phyloP scores from a whole-genome alignment of 1,284 basidiomycete genomes.

The Leucoagaricus sp. region DNA sequence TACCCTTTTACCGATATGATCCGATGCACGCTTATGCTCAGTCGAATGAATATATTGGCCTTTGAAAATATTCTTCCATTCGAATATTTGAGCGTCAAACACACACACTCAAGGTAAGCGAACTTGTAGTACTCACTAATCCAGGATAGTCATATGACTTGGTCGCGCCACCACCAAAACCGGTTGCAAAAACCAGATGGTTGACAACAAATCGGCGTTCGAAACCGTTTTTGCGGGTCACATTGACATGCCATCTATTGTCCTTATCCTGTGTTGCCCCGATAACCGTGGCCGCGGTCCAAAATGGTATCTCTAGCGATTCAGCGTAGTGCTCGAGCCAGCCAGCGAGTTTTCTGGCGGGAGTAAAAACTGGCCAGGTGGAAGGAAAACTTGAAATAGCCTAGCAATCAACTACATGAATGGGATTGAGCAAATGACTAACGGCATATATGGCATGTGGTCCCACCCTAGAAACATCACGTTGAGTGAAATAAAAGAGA shows the following conservation, averaged over 20 bases:
- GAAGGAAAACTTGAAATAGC: constrained; percentile 46
- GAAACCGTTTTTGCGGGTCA: constrained; percentile 41
- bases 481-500: neutral
- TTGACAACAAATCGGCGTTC: constrained; percentile 52
- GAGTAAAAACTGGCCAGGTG: constrained; percentile 64
- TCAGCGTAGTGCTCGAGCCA: constrained; percentile 72
- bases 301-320: constrained; percentile 63
- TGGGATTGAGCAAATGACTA: constrained; percentile 19
- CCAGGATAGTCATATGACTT: constrained; percentile 25
- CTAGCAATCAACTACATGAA: neutral
- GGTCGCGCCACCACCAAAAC: constrained; percentile 26
- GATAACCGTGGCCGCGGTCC: constrained; percentile 51
- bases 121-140: constrained; percentile 27
- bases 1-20: constrained; percentile 59
- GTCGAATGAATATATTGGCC: constrained; percentile 60
- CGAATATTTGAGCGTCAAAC: too few relatives aligned
- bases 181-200: constrained; percentile 60
- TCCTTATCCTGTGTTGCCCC: constrained; percentile 43
- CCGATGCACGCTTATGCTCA: constrained; percentile 46
- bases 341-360: constrained; percentile 63
- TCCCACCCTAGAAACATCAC: constrained; percentile 44
- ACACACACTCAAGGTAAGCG: neutral
- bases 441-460: constrained; percentile 60
- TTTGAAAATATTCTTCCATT: constrained; percentile 48
- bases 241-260: constrained; percentile 56